Percentiles rank a stretch among this genome's conserved stretches.
phyloP scores from a whole-genome alignment of 345 rosid genomes.

The Boechera retrofracta region DNA sequence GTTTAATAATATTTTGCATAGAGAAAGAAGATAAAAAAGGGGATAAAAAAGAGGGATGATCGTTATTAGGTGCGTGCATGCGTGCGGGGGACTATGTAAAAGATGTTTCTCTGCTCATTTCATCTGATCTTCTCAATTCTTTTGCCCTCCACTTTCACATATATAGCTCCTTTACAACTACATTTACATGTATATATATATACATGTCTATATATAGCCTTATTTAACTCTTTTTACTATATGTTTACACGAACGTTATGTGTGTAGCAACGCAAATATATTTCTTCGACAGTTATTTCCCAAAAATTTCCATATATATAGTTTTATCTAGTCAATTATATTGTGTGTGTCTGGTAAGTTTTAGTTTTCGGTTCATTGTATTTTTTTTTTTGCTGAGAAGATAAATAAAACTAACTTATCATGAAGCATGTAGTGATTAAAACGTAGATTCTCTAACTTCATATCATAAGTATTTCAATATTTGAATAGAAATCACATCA shows the following conservation, averaged over 20 bases:
- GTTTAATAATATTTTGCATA: slow-evolving; percentile 7
- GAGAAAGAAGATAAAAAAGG: not conserved
- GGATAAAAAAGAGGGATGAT: slow-evolving; percentile 32
- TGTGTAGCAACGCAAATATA: not conserved
- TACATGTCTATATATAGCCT: not conserved
- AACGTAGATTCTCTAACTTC: not conserved
- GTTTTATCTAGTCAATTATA: too few species aligned
- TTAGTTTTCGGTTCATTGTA: not conserved
- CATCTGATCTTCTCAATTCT: slow-evolving; percentile 40
- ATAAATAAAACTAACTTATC: too few species aligned
- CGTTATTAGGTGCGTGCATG: slow-evolving; percentile 42
- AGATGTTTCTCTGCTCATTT: slow-evolving; percentile 37
- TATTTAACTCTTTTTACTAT: slow-evolving; percentile 11
- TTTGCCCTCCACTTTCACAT: slow-evolving; percentile 37
- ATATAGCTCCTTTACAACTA: slow-evolving; percentile 12
- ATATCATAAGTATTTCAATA: not conserved
- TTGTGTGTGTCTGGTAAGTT: not conserved
- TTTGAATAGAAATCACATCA: not conserved
- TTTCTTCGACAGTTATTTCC: not conserved
- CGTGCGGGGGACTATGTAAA: slow-evolving; percentile 47
- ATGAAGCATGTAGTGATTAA: not conserved
- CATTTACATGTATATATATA: not conserved
- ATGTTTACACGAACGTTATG: not conserved
- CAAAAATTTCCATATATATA: too few species aligned
- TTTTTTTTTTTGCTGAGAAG: too few species aligned